phyloP scores from a whole-genome alignment of 495 filamentous ascomycete species.

The Aspergillus kassunensis region DNA sequence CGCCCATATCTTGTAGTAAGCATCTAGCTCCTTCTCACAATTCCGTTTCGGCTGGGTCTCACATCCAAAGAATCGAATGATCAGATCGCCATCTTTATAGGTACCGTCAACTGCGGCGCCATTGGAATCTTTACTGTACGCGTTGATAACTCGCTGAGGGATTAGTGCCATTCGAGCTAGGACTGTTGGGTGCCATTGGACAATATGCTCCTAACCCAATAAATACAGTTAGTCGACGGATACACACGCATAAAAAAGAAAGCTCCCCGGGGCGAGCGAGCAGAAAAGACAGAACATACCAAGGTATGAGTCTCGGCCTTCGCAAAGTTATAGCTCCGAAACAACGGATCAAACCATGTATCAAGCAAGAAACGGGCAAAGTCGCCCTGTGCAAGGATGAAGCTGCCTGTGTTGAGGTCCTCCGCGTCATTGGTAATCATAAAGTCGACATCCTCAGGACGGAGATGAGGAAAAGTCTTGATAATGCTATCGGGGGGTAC shows the following conservation, averaged over 20 bases:
- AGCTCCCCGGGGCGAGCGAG: not conserved
- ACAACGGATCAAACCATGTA: slow-evolving; percentile 94
- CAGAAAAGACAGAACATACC: slow-evolving; percentile 46
- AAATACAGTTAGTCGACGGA: not conserved
- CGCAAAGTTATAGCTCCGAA: slow-evolving; percentile 89
- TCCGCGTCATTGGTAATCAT: slow-evolving; percentile 81
- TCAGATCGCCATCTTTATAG: slow-evolving; percentile 77
- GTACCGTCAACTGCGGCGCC: slow-evolving; percentile 42
- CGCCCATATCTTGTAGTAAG: slow-evolving; percentile 48
- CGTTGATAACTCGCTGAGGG: slow-evolving; percentile 75
- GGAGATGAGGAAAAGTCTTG: slow-evolving; percentile 82
- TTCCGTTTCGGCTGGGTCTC: slow-evolving; percentile 47
- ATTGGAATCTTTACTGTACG: slow-evolving; percentile 57
- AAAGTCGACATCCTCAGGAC: slow-evolving; percentile 71
- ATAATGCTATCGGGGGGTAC: slow-evolving; percentile 96
- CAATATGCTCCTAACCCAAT: slow-evolving; percentile 69
- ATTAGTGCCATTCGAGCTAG: slow-evolving; percentile 82
- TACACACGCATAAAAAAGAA: not conserved
- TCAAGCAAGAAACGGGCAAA: slow-evolving; percentile 93
- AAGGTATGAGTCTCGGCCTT: slow-evolving; percentile 90
- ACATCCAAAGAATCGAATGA: slow-evolving; percentile 72
- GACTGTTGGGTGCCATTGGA: slow-evolving; percentile 99
- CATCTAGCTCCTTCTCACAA: slow-evolving; percentile 68
- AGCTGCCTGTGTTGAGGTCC: slow-evolving; percentile 71
- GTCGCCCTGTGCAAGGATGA: slow-evolving; percentile 76